Evolutionary conservation across 805 yeast species (phyloP), one percentile per base, ranked within the genome.

Genomic region (Candida awuae): DNA sequence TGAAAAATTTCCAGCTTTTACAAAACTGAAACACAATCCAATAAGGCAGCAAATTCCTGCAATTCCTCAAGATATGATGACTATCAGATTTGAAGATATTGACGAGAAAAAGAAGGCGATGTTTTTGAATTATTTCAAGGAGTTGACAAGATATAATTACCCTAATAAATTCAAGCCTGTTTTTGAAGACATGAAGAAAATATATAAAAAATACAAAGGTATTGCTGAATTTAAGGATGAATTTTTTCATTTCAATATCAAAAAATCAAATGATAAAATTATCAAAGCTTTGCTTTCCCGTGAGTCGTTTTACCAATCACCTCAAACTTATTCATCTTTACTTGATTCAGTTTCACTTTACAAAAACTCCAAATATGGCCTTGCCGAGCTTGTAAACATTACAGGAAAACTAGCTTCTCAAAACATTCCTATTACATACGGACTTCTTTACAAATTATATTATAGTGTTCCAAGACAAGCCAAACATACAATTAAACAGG

Each of bases 121-220:
- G 3, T 16, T 31, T 13, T 4, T 35, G 3, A 12, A 33, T 6
- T 36, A 33, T 21, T 18, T 36, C 3, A 17, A 27, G n/a, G 37
- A 39, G 15, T 18, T 41, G 7, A 30, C 29, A 3, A 39, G 41
- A 35, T 36, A 34, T 29, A 19, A 32, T 9, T 44, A 44, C 29
- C 29, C 39, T 3, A 31, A 34, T 21, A 32, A 34, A 14, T 32
- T 23, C 7, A 33, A 19, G 10, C 12, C 12, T 2, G 21, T 38
- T 4, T 28, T 28, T 5, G 16, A 25, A 8, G 15, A 15, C 2
- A 18, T 35, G 13, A 19, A 28, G 17, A 30, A 31, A 29, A 15
- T 41, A 13, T 27, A 20, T 15, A 21, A 41, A 13, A 41, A 31
- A 30, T 32, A 29, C 25, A 21, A 25, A 10, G 19, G 31, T 15